Base-by-base conservation (phyloP, 495 filamentous ascomycete genomes). In the Evernia prunastri region DNA sequence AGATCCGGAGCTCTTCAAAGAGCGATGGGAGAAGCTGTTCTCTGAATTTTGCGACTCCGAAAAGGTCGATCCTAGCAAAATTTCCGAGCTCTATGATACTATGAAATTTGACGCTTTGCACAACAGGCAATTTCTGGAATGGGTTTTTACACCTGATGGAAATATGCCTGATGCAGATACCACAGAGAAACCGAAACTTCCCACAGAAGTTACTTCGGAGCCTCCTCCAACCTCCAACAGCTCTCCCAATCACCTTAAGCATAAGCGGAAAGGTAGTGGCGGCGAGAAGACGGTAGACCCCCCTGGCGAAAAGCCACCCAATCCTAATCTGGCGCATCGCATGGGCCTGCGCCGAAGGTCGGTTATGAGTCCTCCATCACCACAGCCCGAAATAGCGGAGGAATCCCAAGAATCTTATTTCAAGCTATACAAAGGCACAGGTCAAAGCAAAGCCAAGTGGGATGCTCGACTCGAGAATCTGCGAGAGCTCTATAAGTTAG, bases 51-150 rank as follows among this genome's bases (percentile, higher is more conserved):
- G 90, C 66, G 94, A 98, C 72, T 87, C 88, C 7, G 94, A 98
- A 67, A 98, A 97, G 77, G 90, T 97, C 13, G 94, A 98, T 72
- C 94, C 94, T 1, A 96, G 91, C 78, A 97, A 97, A 78, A 91
- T 98, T 42, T 96, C 91, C 11, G 94, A 98, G 76, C 79, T 98
- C 3, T 97, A 97, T 71, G 94, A 98, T 74, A 97, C 92, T 36
- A 97, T 97, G 92, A 98, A 98, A 72, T 98, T 97, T 68, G 94
- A 98, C 70, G 94, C 95, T 3, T 81, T 98, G 31, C 94, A 98
- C 73, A 98, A 98, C 72, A 86, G 95, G 7, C 89, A 89, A 64
- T 97, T 97, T 65, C 78, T 98, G n/a, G 95, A 98, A 75, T 96
- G 93, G 87, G 89, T 96, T 4, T 97, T 98, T 71, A 96, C 91